Base-by-base conservation (phyloP, 2,329 filamentous ascomycete genomes). In the Penicillium nordicum region DNA sequence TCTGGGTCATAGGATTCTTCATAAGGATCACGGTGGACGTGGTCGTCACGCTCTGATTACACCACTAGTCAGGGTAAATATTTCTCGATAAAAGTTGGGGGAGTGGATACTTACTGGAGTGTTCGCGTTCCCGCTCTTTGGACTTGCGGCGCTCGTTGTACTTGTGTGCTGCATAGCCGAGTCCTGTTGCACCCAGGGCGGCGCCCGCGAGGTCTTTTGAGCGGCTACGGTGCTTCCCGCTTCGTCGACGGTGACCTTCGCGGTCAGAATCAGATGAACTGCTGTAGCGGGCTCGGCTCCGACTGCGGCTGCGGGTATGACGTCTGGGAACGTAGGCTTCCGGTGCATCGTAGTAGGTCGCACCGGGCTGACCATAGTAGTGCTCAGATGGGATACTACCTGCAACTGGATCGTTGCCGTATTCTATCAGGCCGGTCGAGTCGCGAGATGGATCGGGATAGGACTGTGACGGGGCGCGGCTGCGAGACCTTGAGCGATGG, bases 361-460 rank as follows among this genome's bases (percentile, higher is more conserved):
- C 69, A 23, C 71, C 71, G 67, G 70, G 47, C 70, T 74, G 27
- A 66, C 77, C 74, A 59, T 79, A 78, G 60, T 79, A 78, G 58
- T 79, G 74, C 50, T 74, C 76, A 27, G 74, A 66, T 25, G 74
- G 76, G 47, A 78, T 78, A 64, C 82, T 82, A 64, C 82, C 80
- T 63, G 83, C 80, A 53, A 87, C 82, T 8, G 84, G 84, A 67
- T 84, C 81, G 67, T 81, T 79, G 61, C 84, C 85, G 70, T 88
- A 87, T 69, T 86, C 84, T 73, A 87, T 84, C 71, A 87, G 72
- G 57, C 77, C 79, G 66, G 79, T 74, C 63, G 74, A 76, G 64
- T 78, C 76, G 32, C 71, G 67, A 14, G 69, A 59, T 23, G 71
- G 70, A 51, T 78, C 76, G 18, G 73, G 69, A 55, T 77, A 75